A percentile compares a stretch with the other conserved stretches of the same genome.
These are phyloP conservation scores for Nakazawaea holstii DNA, from an alignment of 805 yeast genomes.

Conservation along the genomic window DNA sequence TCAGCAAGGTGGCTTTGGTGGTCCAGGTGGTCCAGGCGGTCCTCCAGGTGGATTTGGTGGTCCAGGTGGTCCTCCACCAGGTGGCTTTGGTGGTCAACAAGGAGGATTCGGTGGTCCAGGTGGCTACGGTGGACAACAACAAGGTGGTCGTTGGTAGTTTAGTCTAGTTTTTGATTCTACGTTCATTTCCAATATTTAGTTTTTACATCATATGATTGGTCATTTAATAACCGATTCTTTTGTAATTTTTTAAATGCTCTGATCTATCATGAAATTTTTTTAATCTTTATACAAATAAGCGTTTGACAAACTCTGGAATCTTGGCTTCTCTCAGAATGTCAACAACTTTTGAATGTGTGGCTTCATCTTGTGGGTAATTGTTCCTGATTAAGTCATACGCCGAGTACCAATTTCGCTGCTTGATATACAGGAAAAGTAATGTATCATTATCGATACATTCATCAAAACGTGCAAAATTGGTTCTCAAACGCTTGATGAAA, in stretches of 20 bases:
- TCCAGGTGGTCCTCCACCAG: constrained; percentile 14
- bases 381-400: not conserved
- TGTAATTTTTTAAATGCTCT: no score
- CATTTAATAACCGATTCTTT: no score
- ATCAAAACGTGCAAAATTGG: not conserved
- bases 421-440: not conserved
- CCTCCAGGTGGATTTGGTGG: constrained; percentile 13
- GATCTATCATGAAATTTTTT: no score
- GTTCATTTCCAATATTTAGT: no score
- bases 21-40: constrained; percentile 14
- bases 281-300: not conserved
- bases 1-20: constrained; percentile 11
- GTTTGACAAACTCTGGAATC: not conserved
- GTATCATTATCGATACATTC: not conserved
- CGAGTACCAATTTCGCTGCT: not conserved
- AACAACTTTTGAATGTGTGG: no score
- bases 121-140: constrained; percentile 13
- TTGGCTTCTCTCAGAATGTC: no score
- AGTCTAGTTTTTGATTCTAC: no score
- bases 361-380: no score
- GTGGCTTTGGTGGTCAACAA: constrained; percentile 13
- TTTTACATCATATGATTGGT: no score
- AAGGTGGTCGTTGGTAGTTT: constrained; percentile 11
- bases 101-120: constrained; percentile 13
- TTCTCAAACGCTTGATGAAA: not conserved